These are phyloP conservation scores for Nothophytophthora sp. DNA, from an alignment of 352 stramenopile genomes.

Conservation along the genomic window DNA sequence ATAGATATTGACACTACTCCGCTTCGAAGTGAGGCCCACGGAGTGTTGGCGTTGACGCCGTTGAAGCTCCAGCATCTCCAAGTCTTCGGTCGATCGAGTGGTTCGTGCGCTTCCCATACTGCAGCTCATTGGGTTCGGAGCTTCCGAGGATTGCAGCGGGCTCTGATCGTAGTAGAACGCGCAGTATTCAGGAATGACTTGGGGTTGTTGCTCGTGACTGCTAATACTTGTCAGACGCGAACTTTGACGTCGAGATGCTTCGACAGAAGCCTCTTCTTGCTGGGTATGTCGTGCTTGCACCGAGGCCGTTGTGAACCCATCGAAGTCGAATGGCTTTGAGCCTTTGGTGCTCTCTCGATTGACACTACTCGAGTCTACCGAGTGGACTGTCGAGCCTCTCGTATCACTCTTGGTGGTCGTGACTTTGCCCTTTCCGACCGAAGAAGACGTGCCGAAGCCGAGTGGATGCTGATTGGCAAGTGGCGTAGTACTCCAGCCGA, in stretches of 20 bases:
- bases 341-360: slow-evolving; percentile 2
- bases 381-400: not conserved
- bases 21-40: slow-evolving; percentile 2
- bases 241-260: not conserved
- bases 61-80: slow-evolving; percentile 20
- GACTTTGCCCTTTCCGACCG: too few species aligned
- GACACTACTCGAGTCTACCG: not conserved
- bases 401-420: too few species aligned
- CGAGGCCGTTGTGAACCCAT: slow-evolving; percentile 49
- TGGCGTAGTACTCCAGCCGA: slow-evolving; percentile 22
- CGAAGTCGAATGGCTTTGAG: slow-evolving; percentile 32
- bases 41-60: slow-evolving; percentile 17
- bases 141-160: not conserved
- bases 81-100: slow-evolving; percentile 38
- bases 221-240: slow-evolving; percentile 2
- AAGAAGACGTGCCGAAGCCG: not conserved
- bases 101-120: slow-evolving; percentile 23
- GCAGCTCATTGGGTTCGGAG: slow-evolving; percentile 15
- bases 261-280: not conserved
- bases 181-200: slow-evolving; percentile 7
- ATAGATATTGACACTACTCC: not conserved
- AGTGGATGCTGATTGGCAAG: not conserved
- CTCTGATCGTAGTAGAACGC: slow-evolving; percentile 22
- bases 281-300: slow-evolving; percentile 23
- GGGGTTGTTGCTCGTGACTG: not conserved